Evolutionary conservation across 345 rosid species (phyloP).

Genomic region (Hypericum androsaemum): DNA sequence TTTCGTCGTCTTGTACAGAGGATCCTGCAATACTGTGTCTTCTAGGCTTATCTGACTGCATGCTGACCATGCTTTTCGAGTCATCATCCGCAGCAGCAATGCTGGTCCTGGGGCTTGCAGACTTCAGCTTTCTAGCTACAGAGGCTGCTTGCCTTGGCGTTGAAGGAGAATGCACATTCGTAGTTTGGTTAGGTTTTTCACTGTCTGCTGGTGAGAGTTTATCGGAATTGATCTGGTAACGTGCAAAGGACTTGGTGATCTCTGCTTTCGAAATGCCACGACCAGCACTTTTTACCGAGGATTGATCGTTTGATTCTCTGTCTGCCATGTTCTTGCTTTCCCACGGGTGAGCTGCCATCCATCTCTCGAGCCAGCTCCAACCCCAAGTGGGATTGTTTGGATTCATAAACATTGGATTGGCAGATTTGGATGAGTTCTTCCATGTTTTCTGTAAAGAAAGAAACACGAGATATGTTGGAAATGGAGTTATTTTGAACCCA

Average conservation of each 20-base stretch:
- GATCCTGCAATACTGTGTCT: constrained; percentile 32
- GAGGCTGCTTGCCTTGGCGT: constrained; percentile 25
- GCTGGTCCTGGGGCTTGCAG: constrained; percentile 39
- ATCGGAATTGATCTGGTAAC: constrained; percentile 17
- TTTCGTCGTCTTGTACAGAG: constrained; percentile 12
- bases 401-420: constrained; percentile 67
- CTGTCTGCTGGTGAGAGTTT: constrained; percentile 41
- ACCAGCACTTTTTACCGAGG: constrained; percentile 48
- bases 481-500: not conserved
- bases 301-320: constrained; percentile 42
- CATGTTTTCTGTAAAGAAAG: constrained; percentile 51
- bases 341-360: constrained; percentile 90
- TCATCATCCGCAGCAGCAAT: constrained; percentile 49
- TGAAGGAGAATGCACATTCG: constrained; percentile 44
- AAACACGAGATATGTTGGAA: constrained; percentile 3
- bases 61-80: constrained; percentile 49
- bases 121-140: constrained; percentile 49
- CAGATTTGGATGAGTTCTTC: constrained; percentile 62
- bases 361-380: constrained; percentile 97
- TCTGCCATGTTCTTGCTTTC: constrained; percentile 39
- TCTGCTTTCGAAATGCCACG: constrained; percentile 39
- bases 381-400: constrained; percentile 89
- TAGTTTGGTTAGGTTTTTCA: constrained; percentile 32
- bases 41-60: constrained; percentile 46
- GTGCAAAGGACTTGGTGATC: constrained; percentile 39